These are phyloP conservation scores for Schoenoplectus triqueter DNA, from an alignment of 202 grass and related monocot genomes.

Conservation along the genomic window DNA sequence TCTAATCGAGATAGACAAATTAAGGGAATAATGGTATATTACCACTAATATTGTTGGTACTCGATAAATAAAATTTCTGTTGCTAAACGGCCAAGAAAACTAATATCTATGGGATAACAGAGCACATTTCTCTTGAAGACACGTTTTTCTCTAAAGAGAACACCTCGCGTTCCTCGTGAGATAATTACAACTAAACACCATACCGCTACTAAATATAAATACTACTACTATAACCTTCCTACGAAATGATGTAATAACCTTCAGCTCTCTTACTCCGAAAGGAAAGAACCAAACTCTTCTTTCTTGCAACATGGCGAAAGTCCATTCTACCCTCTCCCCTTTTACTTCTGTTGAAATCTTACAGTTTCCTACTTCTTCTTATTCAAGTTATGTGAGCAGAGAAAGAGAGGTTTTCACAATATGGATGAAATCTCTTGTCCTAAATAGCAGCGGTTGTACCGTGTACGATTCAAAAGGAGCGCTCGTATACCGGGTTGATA, in stretches of 20 bases:
- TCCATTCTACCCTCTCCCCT: conserved; percentile 35
- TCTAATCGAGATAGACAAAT: not conserved
- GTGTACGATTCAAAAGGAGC: conserved; percentile 70
- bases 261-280: not conserved
- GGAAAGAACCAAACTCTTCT: conserved; percentile 3
- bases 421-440: conserved; percentile 93
- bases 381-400: conserved; percentile 40
- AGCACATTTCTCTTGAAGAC: conserved; percentile 2
- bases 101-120: not conserved
- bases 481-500: conserved; percentile 83
- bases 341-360: conserved; percentile 20
- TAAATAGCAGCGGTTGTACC: conserved; percentile 79
- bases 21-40: not conserved
- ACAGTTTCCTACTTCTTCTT: conserved; percentile 17
- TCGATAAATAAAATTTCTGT: not conserved
- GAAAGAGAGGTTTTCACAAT: conserved; percentile 75
- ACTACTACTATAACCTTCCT: conserved; percentile 14
- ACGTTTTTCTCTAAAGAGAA: conserved; percentile 12
- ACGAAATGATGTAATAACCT: conserved; percentile 3
- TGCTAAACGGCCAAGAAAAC: conserved; percentile 10
- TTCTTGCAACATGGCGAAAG: conserved; percentile 28
- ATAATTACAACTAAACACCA: conserved; percentile 21
- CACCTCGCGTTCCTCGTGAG: not conserved
- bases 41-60: too few relatives aligned
- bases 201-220: conserved; percentile 18